Conservation (phyloP, 768 basidiomycete genomes). For the Royoungia palumana region DNA sequence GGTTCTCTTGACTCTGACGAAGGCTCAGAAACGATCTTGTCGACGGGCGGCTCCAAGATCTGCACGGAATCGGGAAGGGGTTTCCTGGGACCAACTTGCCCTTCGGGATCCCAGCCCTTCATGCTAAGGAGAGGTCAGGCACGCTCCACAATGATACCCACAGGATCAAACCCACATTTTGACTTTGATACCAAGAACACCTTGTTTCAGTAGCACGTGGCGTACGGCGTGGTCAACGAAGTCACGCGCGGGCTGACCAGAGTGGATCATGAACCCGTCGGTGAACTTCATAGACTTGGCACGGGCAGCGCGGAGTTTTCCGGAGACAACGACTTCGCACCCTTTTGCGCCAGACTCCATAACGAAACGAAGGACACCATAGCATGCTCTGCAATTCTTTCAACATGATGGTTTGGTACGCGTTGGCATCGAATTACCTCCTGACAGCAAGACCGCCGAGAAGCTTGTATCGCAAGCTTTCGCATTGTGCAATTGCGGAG, state of each 20-base stretch:
- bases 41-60: slow-evolving; percentile 84
- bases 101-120: slow-evolving; percentile 95
- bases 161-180: slow-evolving; percentile 71
- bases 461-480: slow-evolving; percentile 97
- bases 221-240: slow-evolving; percentile 98
- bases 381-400: slow-evolving; percentile 69
- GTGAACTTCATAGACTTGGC: slow-evolving; percentile 99
- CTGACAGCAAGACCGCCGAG: slow-evolving; percentile 99
- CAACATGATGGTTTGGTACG: neutral
- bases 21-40: slow-evolving; percentile 87
- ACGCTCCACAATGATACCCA: neutral
- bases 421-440: slow-evolving; percentile 54
- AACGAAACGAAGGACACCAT: slow-evolving; percentile 99
- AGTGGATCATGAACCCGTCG: slow-evolving; percentile 99
- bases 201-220: slow-evolving; percentile 96
- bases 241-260: slow-evolving; percentile 95
- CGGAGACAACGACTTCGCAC: slow-evolving; percentile 98
- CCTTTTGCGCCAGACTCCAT: slow-evolving; percentile 99
- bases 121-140: slow-evolving; percentile 55
- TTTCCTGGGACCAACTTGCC: slow-evolving; percentile 82
- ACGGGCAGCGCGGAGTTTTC: slow-evolving; percentile 99
- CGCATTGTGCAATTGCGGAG: slow-evolving; percentile 97
- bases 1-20: slow-evolving; percentile 87
- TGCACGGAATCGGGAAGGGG: slow-evolving; percentile 94
- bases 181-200: slow-evolving; percentile 99